A percentile compares a stretch with the other conserved stretches of the same genome.
Evolutionary conservation across 2,329 filamentous ascomycete species (phyloP).

Genomic region (Trichophyton benhamiae): DNA sequence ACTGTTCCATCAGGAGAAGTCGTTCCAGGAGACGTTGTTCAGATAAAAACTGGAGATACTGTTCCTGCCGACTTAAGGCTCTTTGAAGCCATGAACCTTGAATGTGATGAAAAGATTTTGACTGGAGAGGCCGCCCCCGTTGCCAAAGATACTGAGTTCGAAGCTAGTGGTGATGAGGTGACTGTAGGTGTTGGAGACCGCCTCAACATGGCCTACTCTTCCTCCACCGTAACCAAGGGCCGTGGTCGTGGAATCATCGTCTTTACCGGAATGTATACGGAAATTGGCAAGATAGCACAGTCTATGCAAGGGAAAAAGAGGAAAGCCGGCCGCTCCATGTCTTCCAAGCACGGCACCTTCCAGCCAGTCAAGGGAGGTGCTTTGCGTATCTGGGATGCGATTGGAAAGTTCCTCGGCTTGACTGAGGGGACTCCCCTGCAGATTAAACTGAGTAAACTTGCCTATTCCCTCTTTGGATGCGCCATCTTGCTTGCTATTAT

Average conservation of each 20-base stretch:
- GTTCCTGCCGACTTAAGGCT: slow-evolving; percentile 47
- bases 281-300: slow-evolving; percentile 49
- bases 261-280: slow-evolving; percentile 49
- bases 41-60: slow-evolving; percentile 44
- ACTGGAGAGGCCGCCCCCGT: slow-evolving; percentile 52
- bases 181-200: slow-evolving; percentile 43
- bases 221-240: slow-evolving; percentile 48
- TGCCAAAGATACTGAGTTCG: slow-evolving; percentile 36
- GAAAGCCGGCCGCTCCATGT: slow-evolving; percentile 31
- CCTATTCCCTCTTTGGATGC: slow-evolving; percentile 64
- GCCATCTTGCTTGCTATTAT: slow-evolving; percentile 52
- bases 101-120: slow-evolving; percentile 55
- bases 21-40: slow-evolving; percentile 47
- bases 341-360: slow-evolving; percentile 34
- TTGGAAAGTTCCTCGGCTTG: slow-evolving; percentile 47
- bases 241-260: slow-evolving; percentile 47
- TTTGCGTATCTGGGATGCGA: slow-evolving; percentile 36
- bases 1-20: slow-evolving; percentile 45
- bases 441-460: slow-evolving; percentile 73
- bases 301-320: slow-evolving; percentile 43
- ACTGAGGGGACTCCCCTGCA: slow-evolving; percentile 70
- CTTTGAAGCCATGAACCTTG: slow-evolving; percentile 54
- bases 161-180: slow-evolving; percentile 17
- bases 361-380: slow-evolving; percentile 40
- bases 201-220: slow-evolving; percentile 49